Evolutionary conservation across 495 filamentous ascomycete species (phyloP).

Genomic region (Platismatia glauca): DNA sequence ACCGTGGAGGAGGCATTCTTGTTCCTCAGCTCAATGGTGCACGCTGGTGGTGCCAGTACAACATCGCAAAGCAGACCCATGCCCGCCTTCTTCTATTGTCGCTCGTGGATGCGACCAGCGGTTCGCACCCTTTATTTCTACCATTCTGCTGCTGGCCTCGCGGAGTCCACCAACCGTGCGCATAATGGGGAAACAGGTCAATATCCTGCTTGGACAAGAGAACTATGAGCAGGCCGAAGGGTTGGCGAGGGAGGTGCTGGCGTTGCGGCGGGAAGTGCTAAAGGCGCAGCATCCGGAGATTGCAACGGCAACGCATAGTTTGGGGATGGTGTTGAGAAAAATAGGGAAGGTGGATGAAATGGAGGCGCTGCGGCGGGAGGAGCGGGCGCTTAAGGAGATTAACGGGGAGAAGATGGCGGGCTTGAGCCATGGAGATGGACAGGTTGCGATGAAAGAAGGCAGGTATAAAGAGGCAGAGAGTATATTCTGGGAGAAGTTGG

Average conservation of each 20-base stretch:
- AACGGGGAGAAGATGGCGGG: background rate
- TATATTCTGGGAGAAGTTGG: background rate
- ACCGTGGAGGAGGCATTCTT: no score
- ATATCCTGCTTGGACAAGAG: background rate
- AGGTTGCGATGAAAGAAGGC: background rate
- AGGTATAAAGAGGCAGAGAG: background rate
- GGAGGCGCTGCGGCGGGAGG: constrained; percentile 4
- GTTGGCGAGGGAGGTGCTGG: constrained; percentile 1
- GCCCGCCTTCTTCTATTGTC: no score
- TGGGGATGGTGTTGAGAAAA: background rate
- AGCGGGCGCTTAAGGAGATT: background rate
- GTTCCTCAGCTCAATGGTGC: no score
- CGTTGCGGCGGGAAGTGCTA: background rate
- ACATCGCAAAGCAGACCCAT: no score
- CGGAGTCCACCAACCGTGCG: background rate
- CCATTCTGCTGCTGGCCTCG: no score
- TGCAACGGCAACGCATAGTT: background rate
- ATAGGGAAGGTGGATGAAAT: background rate
- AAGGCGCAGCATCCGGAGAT: constrained; percentile 2
- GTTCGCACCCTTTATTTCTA: no score
- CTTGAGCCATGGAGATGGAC: background rate
- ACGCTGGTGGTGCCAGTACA: no score
- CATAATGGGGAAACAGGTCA: background rate
- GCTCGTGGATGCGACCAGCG: no score
- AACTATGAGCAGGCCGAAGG: background rate